Evolutionary conservation across 2,329 filamentous ascomycete species (phyloP).

Genomic region (Metarhizium rileyi): DNA sequence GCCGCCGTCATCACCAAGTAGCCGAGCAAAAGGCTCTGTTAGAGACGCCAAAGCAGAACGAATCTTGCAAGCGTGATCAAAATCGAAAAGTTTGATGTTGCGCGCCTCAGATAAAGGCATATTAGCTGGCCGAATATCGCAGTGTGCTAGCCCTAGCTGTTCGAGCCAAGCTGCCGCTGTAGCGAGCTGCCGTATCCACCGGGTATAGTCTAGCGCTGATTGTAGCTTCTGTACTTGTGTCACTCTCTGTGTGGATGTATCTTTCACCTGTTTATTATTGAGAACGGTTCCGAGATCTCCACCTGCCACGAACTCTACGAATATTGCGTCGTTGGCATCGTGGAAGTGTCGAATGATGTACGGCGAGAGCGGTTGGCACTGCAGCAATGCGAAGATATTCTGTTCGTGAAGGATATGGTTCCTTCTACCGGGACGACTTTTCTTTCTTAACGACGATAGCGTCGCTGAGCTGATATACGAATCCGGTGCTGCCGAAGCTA

Average conservation of each 20-base stretch:
- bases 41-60: background rate
- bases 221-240: conserved; percentile 4
- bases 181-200: conserved; percentile 9
- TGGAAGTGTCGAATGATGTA: conserved; percentile 8
- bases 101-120: conserved; percentile 4
- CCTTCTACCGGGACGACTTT: conserved; percentile 3
- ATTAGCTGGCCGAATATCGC: conserved; percentile 7
- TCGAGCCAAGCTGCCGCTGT: conserved; percentile 9
- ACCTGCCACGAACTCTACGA: conserved; percentile 5
- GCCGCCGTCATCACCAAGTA: conserved; percentile 5
- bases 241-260: conserved; percentile 1
- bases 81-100: conserved; percentile 7
- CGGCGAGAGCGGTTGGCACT: conserved; percentile 7
- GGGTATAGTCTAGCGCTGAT: background rate
- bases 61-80: background rate
- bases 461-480: conserved; percentile 7
- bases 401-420: conserved; percentile 3
- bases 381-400: conserved; percentile 6
- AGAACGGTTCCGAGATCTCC: conserved; percentile 2
- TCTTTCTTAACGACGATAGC: conserved; percentile 9
- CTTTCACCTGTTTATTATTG: background rate
- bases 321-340: conserved; percentile 5
- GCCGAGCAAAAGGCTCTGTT: conserved; percentile 8
- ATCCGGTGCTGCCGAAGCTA: conserved; percentile 8
- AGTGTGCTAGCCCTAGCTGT: conserved; percentile 5